phyloP scores from a whole-genome alignment of 148 eudicot genomes.

The Cornus controversa region DNA sequence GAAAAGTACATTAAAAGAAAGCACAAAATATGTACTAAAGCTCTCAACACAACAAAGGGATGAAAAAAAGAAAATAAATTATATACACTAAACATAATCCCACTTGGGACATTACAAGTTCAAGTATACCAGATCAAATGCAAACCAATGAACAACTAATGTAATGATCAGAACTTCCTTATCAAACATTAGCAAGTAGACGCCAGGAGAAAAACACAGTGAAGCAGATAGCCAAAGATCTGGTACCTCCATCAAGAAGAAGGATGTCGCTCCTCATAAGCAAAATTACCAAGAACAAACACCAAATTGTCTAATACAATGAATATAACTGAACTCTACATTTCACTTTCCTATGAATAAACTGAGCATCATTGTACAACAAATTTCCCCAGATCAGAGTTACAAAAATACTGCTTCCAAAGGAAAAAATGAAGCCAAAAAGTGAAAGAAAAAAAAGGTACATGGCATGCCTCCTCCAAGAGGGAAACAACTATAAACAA shows the following conservation, averaged over 20 bases:
- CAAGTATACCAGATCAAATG: too few species aligned
- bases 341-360: not conserved
- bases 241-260: conserved; percentile 12
- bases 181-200: not conserved
- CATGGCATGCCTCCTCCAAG: not conserved
- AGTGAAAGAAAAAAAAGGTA: not conserved
- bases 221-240: not conserved
- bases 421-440: not conserved
- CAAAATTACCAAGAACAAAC: conserved; percentile 8
- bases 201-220: not conserved
- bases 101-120: not conserved
- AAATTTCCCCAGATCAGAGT: not conserved
- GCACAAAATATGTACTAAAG: not conserved
- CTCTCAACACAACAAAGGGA: not conserved
- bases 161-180: conserved; percentile 5
- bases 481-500: conserved; percentile 6
- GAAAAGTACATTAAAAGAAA: not conserved
- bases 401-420: conserved; percentile 3
- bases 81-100: not conserved
- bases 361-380: conserved; percentile 6
- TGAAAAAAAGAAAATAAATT: not conserved
- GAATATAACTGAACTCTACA: not conserved
- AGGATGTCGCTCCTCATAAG: not conserved
- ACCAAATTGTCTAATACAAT: not conserved
- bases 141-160: conserved; percentile 1